A percentile compares a stretch with the other conserved stretches of the same genome.
These are phyloP conservation scores for Cordyceps cicadae DNA, from an alignment of 2,329 filamentous ascomycete genomes.

Conservation along the genomic window DNA sequence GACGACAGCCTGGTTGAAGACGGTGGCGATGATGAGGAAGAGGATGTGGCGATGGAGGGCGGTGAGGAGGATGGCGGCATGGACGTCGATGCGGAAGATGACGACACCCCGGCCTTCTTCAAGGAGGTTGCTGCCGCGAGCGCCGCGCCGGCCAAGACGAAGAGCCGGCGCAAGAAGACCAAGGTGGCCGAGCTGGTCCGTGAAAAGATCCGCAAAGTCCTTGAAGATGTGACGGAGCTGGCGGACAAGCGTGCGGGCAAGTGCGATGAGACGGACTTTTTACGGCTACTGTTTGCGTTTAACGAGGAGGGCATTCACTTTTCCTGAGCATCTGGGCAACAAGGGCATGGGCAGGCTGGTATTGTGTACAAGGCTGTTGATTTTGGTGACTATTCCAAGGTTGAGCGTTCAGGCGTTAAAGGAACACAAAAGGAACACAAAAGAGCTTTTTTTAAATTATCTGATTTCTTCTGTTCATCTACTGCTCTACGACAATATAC, in stretches of 20 bases:
- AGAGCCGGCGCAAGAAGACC: slow-evolving; percentile 66
- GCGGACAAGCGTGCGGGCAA: slow-evolving; percentile 74
- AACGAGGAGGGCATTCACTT: slow-evolving; percentile 94
- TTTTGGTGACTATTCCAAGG: neutral
- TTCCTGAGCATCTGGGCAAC: slow-evolving; percentile 28
- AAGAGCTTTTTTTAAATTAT: neutral
- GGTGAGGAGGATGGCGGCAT: slow-evolving; percentile 41
- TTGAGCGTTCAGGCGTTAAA: slow-evolving; percentile 1
- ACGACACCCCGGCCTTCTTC: slow-evolving; percentile 79
- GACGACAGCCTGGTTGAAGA: slow-evolving; percentile 56
- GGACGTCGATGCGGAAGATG: slow-evolving; percentile 49
- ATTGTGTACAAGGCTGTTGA: neutral
- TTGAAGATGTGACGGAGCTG: slow-evolving; percentile 71
- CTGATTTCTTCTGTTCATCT: neutral
- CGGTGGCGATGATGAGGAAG: slow-evolving; percentile 34
- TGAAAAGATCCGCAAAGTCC: slow-evolving; percentile 76
- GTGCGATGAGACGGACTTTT: slow-evolving; percentile 88
- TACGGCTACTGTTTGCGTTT: slow-evolving; percentile 72
- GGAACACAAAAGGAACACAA: neutral
- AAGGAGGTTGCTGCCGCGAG: slow-evolving; percentile 44
- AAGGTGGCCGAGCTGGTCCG: slow-evolving; percentile 75
- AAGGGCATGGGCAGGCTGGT: too few relatives aligned
- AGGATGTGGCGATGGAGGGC: slow-evolving; percentile 29
- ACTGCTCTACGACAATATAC: neutral
- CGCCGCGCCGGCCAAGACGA: slow-evolving; percentile 43